Evolutionary conservation across 2,329 filamentous ascomycete genomes (phyloP), one percentile per base, ranked within the genome.

Genomic region (Botrytis elliptica): DNA sequence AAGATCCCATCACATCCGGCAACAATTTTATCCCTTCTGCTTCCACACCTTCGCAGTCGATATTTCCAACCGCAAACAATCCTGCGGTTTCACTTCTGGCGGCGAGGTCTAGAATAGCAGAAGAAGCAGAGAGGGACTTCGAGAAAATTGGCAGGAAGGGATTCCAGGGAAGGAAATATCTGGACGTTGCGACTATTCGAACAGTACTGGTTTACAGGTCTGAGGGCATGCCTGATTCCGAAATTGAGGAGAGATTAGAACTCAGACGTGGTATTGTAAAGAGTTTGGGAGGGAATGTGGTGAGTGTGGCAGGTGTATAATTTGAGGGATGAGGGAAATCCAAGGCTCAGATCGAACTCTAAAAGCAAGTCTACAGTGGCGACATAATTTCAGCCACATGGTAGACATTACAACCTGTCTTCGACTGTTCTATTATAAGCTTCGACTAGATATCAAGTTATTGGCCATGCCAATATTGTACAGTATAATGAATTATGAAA

Each of bases 121-220:
- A 91, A 74, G 81, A 90, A 74, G 88, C 85, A 0, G 85, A 88
- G 70, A 84, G 87, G 52, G 88, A 90, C 42, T 91, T 91, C 78
- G 81, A 82, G 52, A 70, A 71, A 14, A 66, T 78, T 16, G 81
- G 81, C 20, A 85, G 85, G 72, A 77, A 72, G 57, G 76, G 76
- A 3, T 73, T 63, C 20, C n/a, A 73, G 18, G 85, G 85, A 1
- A 80, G 85, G 63, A 81, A 83, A 52, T 86, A 85, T 74, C 70
- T 88, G 72, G 86, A 87, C 82, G 84, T 85, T 1, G 79, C 83
- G 71, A 86, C 85, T n/a, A 82, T 88, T 67, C 82, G 84, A 75
- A 84, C 86, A 80, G 82, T 84, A 16, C 75, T 88, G 75, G 79
- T 81, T n/a, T 81, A 87, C 82, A 82, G 86, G 75, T 85, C 87